Base-by-base conservation (phyloP, 1,139 yeast genomes). In the Pichia sp. region DNA sequence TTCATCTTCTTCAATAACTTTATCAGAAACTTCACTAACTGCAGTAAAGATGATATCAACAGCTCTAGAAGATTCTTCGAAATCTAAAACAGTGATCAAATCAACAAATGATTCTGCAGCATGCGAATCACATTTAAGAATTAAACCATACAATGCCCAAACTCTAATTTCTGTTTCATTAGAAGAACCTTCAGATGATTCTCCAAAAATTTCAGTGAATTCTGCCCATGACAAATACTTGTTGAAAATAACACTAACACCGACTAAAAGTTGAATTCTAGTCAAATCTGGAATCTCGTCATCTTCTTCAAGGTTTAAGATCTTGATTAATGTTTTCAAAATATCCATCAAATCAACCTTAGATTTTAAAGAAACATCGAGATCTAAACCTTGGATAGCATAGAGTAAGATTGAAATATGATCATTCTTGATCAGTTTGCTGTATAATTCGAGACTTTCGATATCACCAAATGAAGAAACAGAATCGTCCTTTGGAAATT, bases 111-210 rank as follows among this genome's bases (percentile, higher is more conserved):
- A 21, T 12, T 46, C 39, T 11, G 48, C 42, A 17, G 52, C 50
- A n/a, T 33, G 35, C 1, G 37, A 17, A 36, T 52, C 51, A 44
- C 50, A 45, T 39, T 53, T 53, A 19, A 52, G 21, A 19, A 53
- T 44, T 20, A 53, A 43, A 11, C 56, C 56, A 20, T 48, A 40
- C 15, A 53, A 34, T 14, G 44, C 24, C 55, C 55, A 53, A 28
- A 53, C 21, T 14, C 39, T 42, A 9, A 47, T 21, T 27, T 53
- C 54, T 3, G 28, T 15, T 15, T 32, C 30, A 21, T 36, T 20
- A n/a, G 20, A 28, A 12, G 31, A 12, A 2, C 6, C 11, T 28
- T 28, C 7, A 12, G 31, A 12, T 4, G n/a, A 28, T 28, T 28
- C 7, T 5, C 9, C n/a, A n/a, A 33, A 40, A 4, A 42, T 4